Evolutionary conservation across 495 filamentous ascomycete species (phyloP), one percentile per base, ranked within the genome.

Genomic region (Penicillium manginii): DNA sequence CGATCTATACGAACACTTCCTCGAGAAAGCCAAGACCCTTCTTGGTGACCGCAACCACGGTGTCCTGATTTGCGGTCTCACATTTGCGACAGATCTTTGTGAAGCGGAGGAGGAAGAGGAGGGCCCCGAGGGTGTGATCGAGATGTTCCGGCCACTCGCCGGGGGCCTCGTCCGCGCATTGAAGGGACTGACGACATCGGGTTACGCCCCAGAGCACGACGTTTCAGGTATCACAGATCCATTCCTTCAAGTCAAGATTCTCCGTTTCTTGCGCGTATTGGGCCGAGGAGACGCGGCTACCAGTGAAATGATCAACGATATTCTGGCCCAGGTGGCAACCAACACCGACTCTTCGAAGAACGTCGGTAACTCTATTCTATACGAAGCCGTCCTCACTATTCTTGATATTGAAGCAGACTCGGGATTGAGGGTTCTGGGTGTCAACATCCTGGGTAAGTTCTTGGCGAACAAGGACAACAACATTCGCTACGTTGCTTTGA

Each of bases 291-390:
- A 98, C 76, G 79, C 87, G 22, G 83, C 91, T 55, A 93, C 91
- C 9, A 97, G 92, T 67, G 94, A 98, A 74, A 86, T 96, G 69
- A 97, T 98, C 75, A 98, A 98, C 73, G 94, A 98, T 70, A 98
- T 98, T 58, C 78, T 98, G 54, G 96, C 94, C 35, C 96, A 98
- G 79, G 94, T 98, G 52, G 94, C 94, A 45, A 97, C 94, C 46
- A 98, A 98, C 69, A 98, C 94, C 2, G 94, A 98, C 64, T 92
- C 94, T 0, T 92, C 93, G 29, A 98, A 98, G 81, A 98, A 98
- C 63, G 94, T 98, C 29, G 94, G 94, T 52, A 98, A 98, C 70
- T 89, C 94, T 6, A 98, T 98, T 58, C 83, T 98, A 10, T 98
- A 98, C 77, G 94, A 98, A 76, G 91, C 94, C 7, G 94, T 98